Evolutionary conservation across 805 yeast species (phyloP), one percentile per base, ranked within the genome.

Genomic region (Myxozyma vanderwaltii): DNA sequence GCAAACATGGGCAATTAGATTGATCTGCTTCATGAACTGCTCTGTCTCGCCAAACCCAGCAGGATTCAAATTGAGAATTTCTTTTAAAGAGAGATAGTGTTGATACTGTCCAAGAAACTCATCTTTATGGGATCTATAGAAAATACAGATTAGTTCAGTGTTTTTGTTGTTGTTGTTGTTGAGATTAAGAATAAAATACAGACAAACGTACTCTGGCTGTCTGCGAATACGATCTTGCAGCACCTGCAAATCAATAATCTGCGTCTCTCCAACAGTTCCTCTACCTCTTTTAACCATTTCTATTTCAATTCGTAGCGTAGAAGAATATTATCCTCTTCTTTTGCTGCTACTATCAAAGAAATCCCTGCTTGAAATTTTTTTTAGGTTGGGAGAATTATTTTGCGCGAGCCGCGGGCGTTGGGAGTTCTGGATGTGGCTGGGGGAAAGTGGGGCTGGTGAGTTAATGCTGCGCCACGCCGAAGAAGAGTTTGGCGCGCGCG

Each of bases 21-120:
- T 95, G 55, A 94, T 84, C 61, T 91, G 77, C 65, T 91, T 98
- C 8, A 82, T 82, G 71, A 94, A 88, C 66, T 86, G 87, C 40
- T 82, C 85, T 59, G 81, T 81, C 33, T 82, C 82, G 53, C 82
- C 82, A 29, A 84, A 81, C 6, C 80, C 79, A 4, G 75, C 57
- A 1, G 91, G 91, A 72, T 88, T 88, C 62, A 86, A 76, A 72
- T 90, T 76, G 70, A 88, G 89, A 59, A 94, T 88, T 69, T 92
- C 98, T 73, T 96, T 79, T 59, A 91, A 76, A 1, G 98, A 88
- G 71, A 87, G 91, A 74, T 94, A 94, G 73, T 94, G 98, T 53
- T 94, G 83, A 71, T 86, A 90, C 72, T 94, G 99, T 68, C 91
- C 94, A 40, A 87, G 73, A 73, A 94, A 94, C 74, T 94, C 99